These are phyloP conservation scores for Lactarius vividus DNA, from an alignment of 768 basidiomycete genomes.

Conservation along the genomic window DNA sequence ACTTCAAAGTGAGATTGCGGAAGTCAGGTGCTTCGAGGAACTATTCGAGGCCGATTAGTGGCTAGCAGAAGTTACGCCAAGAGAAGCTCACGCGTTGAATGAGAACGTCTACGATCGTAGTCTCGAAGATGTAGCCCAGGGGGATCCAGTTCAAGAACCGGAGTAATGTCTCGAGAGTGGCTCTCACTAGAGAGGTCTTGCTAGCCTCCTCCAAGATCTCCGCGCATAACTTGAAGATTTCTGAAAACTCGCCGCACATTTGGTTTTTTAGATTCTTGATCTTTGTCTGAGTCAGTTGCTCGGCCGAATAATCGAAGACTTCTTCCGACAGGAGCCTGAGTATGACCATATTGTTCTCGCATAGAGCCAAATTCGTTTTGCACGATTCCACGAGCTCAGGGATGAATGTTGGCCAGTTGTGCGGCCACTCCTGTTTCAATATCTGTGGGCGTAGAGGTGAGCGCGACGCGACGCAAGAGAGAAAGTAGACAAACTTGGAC, in stretches of 20 bases:
- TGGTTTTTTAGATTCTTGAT: conserved; percentile 97
- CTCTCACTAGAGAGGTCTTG: conserved; percentile 91
- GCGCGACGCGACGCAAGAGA: conserved; percentile 7
- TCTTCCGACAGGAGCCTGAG: conserved; percentile 96
- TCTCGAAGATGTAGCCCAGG: conserved; percentile 97
- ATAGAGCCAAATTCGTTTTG: conserved; percentile 91
- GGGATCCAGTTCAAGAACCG: conserved; percentile 99
- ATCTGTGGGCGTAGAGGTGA: conserved; percentile 54
- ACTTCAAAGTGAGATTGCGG: conserved; percentile 95
- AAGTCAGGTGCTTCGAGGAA: conserved; percentile 97
- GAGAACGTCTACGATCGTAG: conserved; percentile 91
- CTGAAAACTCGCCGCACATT: conserved; percentile 96
- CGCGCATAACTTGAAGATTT: conserved; percentile 96
- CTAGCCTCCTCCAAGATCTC: conserved; percentile 97
- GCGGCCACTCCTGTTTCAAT: conserved; percentile 99
- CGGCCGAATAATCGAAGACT: conserved; percentile 97
- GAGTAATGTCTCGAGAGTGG: conserved; percentile 90
- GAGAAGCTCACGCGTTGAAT: conserved; percentile 73
- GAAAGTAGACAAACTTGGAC: conserved; percentile 64
- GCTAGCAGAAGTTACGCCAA: conserved; percentile 3
- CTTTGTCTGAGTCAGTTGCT: conserved; percentile 97
- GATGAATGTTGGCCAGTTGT: conserved; percentile 98
- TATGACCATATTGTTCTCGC: conserved; percentile 99
- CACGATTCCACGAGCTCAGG: conserved; percentile 96
- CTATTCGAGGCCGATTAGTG: conserved; percentile 41